These are phyloP conservation scores for Papiliotrema fonsecae DNA, from an alignment of 1,284 basidiomycete genomes.

Conservation along the genomic window DNA sequence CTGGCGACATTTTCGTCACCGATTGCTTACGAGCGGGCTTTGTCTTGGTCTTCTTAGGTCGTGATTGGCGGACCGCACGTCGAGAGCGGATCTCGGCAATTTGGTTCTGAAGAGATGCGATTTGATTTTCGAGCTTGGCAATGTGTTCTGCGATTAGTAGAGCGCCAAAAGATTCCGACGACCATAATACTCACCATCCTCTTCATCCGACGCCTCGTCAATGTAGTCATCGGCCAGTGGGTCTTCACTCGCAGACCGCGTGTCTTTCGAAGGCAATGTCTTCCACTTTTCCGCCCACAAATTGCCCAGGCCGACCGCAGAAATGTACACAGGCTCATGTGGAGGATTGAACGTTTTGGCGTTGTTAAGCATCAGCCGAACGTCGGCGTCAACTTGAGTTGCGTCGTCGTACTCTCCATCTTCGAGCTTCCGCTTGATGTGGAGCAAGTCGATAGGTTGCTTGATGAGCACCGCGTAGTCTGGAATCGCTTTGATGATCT, in stretches of 20 bases:
- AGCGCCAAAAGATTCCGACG: not conserved
- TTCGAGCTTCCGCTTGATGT: slow-evolving; percentile 79
- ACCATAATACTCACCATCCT: slow-evolving; percentile 44
- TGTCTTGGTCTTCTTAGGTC: slow-evolving; percentile 48
- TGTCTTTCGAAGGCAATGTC: slow-evolving; percentile 58
- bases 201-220: slow-evolving; percentile 45
- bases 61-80: slow-evolving; percentile 12
- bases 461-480: slow-evolving; percentile 83
- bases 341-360: slow-evolving; percentile 89
- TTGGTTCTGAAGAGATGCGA: slow-evolving; percentile 22
- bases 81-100: slow-evolving; percentile 30
- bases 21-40: slow-evolving; percentile 34
- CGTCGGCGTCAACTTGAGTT: slow-evolving; percentile 78
- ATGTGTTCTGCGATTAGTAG: not conserved
- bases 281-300: slow-evolving; percentile 91
- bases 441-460: slow-evolving; percentile 90
- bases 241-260: slow-evolving; percentile 51
- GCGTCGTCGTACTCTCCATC: slow-evolving; percentile 68
- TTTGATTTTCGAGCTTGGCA: slow-evolving; percentile 14
- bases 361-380: slow-evolving; percentile 90
- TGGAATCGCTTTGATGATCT: slow-evolving; percentile 63
- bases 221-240: slow-evolving; percentile 52
- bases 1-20: slow-evolving; percentile 31
- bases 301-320: slow-evolving; percentile 72
- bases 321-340: slow-evolving; percentile 77